Evolutionary conservation across 2,329 filamentous ascomycete species (phyloP), one percentile per base, ranked within the genome.

Genomic region (Fusarium humuli): DNA sequence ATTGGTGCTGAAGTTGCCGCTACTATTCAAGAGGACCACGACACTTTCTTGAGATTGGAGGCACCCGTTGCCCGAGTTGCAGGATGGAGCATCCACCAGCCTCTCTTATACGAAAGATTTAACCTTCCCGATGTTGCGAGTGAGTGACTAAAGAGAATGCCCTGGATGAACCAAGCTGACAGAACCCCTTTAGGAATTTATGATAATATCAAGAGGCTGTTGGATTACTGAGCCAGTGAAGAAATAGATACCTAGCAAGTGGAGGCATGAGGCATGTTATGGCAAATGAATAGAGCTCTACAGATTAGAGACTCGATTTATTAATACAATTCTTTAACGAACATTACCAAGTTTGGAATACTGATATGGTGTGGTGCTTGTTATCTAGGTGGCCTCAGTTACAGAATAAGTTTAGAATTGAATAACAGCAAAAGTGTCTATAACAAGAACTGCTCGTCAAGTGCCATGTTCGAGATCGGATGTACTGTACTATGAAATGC

Each of bases 1-100:
- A 88, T 97, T 18, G 94, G 94, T 4, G 94, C 94, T 7, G 94
- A 97, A 77, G 91, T 98, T 1, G 93, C 94, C 2, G 93, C 94
- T 0, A 92, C 92, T 3, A 92, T 98, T 54, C 94, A 97, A 78
- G 93, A 96, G 72, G 90, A 92, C 59, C 78, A 82, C 0, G 83
- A 86, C 29, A 95, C 94, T 0, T 98, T 98, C 77, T 78, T 96
- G 68, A 86, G 91, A 6, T 82, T 98, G 29, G 94, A 97, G 76
- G 94, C 94, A 7, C 94, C 94, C 0, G 92, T 98, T 10, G 88
- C 90, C 70, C 87, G 94, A 52, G 91, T 98, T 7, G 92, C 93
- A 6, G 94, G 94, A n/a, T 97, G 93, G 92, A 93, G 91, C 77
- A 94, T 92, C 55, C 94, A 95, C 78, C 91, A 90, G 32, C 92